Evolutionary conservation across 495 filamentous ascomycete genomes (phyloP).

Genomic region (Hypoxylon subgilvum): DNA sequence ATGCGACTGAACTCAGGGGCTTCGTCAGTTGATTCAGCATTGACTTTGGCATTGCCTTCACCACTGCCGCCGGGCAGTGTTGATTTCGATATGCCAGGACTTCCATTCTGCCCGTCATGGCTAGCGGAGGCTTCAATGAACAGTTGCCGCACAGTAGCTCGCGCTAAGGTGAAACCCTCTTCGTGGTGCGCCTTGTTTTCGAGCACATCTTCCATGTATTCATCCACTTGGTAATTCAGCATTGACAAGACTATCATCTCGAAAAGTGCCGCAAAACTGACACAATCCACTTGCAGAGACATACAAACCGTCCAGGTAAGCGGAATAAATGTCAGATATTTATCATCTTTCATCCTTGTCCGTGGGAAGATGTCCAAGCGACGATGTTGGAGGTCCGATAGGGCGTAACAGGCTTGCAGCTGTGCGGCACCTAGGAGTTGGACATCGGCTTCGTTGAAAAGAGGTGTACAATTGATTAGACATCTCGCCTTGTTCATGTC

Average conservation of each 20-base stretch:
- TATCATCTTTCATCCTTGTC: constrained; percentile 31
- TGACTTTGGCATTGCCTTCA: no score
- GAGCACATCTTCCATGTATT: constrained; percentile 46
- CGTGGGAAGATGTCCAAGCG: constrained; percentile 38
- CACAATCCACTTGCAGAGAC: neutral
- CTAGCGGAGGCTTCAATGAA: neutral
- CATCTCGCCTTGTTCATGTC: neutral
- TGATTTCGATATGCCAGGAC: no score
- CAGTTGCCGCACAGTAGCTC: neutral
- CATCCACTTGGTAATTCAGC: constrained; percentile 49
- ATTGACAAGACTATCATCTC: constrained; percentile 53
- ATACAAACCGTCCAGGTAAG: constrained; percentile 40
- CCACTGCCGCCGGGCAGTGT: no score
- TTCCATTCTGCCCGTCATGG: no score
- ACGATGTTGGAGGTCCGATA: constrained; percentile 10
- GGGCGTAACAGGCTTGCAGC: constrained; percentile 32
- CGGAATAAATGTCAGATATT: constrained; percentile 50
- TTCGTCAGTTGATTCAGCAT: no score
- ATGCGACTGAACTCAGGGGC: neutral
- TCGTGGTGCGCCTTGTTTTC: neutral
- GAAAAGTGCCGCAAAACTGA: constrained; percentile 22
- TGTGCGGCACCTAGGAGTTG: constrained; percentile 30
- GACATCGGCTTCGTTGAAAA: constrained; percentile 14
- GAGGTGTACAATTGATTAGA: constrained; percentile 30
- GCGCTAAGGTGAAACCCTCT: no score